Percentiles rank a stretch among this genome's conserved stretches.
phyloP scores from a whole-genome alignment of 1,284 basidiomycete genomes.

The Vanrija pseudolonga region DNA sequence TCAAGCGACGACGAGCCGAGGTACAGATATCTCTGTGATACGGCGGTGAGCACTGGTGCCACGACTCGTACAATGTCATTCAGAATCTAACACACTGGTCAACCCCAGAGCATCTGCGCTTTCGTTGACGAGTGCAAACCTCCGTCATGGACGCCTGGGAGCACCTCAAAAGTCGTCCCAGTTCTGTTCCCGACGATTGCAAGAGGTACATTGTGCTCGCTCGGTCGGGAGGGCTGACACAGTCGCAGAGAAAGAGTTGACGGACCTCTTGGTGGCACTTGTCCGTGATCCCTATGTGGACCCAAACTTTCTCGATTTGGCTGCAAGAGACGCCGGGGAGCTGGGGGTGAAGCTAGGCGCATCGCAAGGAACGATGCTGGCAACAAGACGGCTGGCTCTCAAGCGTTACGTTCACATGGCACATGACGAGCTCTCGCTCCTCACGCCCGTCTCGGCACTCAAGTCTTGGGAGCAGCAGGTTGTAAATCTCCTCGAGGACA shows the following conservation, averaged over 20 bases:
- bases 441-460: not conserved
- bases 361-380: conserved; percentile 50
- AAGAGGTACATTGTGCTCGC: no score
- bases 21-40: conserved; percentile 66
- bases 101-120: conserved; percentile 63
- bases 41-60: not conserved
- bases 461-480: conserved; percentile 7
- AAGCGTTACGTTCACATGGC: conserved; percentile 52
- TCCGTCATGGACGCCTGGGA: no score
- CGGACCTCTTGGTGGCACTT: conserved; percentile 56
- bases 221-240: no score
- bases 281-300: conserved; percentile 57
- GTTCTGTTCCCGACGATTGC: no score
- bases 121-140: conserved; percentile 64
- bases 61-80: not conserved
- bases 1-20: conserved; percentile 67
- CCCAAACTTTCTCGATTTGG: conserved; percentile 52
- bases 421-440: conserved; percentile 32
- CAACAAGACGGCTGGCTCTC: conserved; percentile 57
- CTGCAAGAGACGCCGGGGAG: conserved; percentile 42
- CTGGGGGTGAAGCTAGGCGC: conserved; percentile 36
- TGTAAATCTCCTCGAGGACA: conserved; percentile 49
- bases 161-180: no score
- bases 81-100: not conserved
- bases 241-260: no score